A percentile compares a stretch with the other conserved stretches of the same genome.
phyloP scores from a whole-genome alignment of 495 filamentous ascomycete genomes.

The Neurospora sp. region DNA sequence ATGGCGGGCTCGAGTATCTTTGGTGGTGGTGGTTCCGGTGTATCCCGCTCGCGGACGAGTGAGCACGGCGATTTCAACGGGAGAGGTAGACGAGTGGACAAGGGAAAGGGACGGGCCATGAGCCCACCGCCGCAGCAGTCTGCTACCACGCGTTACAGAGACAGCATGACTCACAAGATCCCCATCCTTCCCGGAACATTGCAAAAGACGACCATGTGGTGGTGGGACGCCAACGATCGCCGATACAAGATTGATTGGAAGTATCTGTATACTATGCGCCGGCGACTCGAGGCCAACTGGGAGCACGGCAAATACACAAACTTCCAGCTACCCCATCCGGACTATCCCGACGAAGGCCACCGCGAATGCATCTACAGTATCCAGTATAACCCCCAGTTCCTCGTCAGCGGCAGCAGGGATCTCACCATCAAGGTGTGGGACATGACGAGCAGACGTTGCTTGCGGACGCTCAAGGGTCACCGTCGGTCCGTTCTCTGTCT shows the following conservation, averaged over 20 bases:
- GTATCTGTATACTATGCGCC: constrained; percentile 80
- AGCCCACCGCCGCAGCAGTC: background rate
- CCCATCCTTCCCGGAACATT: constrained; percentile 8
- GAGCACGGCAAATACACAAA: constrained; percentile 66
- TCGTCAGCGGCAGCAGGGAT: constrained; percentile 91
- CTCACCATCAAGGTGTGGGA: constrained; percentile 85
- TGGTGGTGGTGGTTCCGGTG: constrained; percentile 7
- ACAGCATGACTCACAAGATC: background rate
- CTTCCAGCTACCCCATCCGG: constrained; percentile 82
- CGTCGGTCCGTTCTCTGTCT: constrained; percentile 83
- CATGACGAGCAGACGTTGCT: constrained; percentile 65
- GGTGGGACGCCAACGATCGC: constrained; percentile 28
- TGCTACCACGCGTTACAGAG: background rate
- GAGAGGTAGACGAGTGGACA: constrained; percentile 12
- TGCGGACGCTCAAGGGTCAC: constrained; percentile 68
- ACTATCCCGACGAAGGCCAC: constrained; percentile 73
- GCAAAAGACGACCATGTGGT: constrained; percentile 30
- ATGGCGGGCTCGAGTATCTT: constrained; percentile 25
- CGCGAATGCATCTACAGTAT: constrained; percentile 91
- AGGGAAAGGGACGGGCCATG: constrained; percentile 23
- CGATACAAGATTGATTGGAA: constrained; percentile 64
- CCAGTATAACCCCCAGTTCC: constrained; percentile 71
- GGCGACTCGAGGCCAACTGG: constrained; percentile 86
- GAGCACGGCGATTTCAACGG: background rate
- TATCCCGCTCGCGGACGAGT: background rate